Conservation (phyloP, 805 yeast species). For the Ogataea minuta region DNA sequence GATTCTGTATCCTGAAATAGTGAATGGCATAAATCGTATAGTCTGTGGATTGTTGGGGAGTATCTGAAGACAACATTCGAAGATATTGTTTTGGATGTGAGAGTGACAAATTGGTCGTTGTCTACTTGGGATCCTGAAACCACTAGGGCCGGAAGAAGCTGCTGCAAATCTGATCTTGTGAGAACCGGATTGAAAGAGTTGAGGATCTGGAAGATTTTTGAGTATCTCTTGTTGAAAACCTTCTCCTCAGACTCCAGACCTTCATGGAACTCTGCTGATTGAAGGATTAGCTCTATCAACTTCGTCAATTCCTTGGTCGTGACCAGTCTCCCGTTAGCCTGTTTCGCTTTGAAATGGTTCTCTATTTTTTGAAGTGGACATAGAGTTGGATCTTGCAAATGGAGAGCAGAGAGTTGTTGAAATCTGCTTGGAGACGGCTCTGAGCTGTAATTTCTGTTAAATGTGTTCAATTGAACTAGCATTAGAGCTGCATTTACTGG, state of each 20-base stretch:
- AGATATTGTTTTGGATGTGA: constrained; percentile 4
- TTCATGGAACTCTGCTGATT: constrained; percentile 30
- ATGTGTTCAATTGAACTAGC: constrained; percentile 12
- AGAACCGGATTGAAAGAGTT: constrained; percentile 24
- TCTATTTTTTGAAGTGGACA: constrained; percentile 23
- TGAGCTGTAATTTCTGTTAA: constrained; percentile 8
- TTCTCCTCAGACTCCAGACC: constrained; percentile 7
- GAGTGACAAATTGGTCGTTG: constrained; percentile 21
- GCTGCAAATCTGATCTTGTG: constrained; percentile 16
- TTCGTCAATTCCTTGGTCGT: constrained; percentile 21
- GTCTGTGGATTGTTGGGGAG: constrained; percentile 16
- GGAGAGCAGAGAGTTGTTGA: constrained; percentile 16
- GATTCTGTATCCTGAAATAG: constrained; percentile 9
- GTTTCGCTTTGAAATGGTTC: constrained; percentile 29
- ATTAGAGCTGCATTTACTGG: constrained; percentile 1
- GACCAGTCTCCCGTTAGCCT: constrained; percentile 29
- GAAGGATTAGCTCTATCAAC: constrained; percentile 23
- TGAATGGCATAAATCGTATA: constrained; percentile 15
- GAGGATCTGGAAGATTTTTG: constrained; percentile 17
- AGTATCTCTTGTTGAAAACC: constrained; percentile 25
- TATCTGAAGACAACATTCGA: constrained; percentile 9
- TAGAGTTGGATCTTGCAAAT: constrained; percentile 19
- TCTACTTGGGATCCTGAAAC: constrained; percentile 31
- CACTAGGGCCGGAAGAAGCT: constrained; percentile 26
- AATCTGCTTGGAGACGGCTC: constrained; percentile 23